Conservation (phyloP, 1,284 basidiomycete genomes). For the Trichosporon coremiiforme region DNA sequence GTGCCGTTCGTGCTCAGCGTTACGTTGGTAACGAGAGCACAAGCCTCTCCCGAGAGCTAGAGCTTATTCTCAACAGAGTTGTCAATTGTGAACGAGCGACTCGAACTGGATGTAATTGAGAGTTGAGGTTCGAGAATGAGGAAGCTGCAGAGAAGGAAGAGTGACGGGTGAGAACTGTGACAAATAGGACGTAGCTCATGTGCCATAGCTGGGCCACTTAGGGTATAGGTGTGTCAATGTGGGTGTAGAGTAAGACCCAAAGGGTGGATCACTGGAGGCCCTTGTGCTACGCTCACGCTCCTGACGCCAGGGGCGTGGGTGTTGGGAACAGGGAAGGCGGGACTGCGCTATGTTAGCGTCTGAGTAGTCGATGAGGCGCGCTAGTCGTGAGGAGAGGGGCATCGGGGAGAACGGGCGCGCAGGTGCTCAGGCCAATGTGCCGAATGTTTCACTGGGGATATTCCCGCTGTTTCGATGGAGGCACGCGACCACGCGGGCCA, state of each 20-base stretch:
- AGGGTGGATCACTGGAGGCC: too few species aligned
- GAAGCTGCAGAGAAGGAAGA: not conserved
- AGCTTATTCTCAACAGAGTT: too few species aligned
- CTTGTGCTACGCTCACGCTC: too few species aligned
- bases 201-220: not conserved
- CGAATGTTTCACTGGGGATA: too few species aligned
- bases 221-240: not conserved
- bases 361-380: not conserved
- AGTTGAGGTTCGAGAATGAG: not conserved
- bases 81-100: constrained; percentile 2
- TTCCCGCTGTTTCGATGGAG: too few species aligned
- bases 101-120: not conserved
- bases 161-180: not conserved
- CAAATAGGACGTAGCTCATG: too few species aligned
- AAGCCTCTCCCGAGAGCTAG: too few species aligned
- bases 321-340: constrained; percentile 3
- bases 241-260: too few species aligned
- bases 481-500: too few species aligned
- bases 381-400: not conserved
- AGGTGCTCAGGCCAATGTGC: too few species aligned
- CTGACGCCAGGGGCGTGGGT: not conserved
- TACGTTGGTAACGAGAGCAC: too few species aligned
- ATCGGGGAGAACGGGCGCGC: not conserved
- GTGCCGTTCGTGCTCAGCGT: too few species aligned
- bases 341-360: not conserved